Evolutionary conservation across 345 rosid genomes (phyloP).

Genomic region (Arabis hirsuta): DNA sequence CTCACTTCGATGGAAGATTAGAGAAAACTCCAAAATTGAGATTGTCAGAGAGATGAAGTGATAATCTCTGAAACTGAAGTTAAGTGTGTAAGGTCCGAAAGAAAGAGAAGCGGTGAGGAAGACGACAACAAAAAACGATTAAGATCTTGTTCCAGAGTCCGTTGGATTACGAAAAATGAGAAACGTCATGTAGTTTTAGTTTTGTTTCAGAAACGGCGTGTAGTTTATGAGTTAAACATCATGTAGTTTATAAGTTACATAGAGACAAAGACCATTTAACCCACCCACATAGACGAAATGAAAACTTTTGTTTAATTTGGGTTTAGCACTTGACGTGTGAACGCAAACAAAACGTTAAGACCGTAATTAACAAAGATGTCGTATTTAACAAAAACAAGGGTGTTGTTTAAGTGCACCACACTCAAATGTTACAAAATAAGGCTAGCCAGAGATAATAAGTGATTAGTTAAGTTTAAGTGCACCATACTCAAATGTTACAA

Average conservation of each 20-base stretch:
- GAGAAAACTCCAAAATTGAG: background rate
- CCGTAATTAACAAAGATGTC: too few species aligned
- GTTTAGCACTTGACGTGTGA: too few species aligned
- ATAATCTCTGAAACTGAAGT: conserved; percentile 22
- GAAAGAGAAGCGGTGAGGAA: conserved; percentile 22
- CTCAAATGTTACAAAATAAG: background rate
- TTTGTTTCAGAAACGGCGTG: conserved; percentile 1
- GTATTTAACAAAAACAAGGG: background rate
- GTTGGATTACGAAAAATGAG: background rate
- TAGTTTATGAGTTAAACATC: background rate
- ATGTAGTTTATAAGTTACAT: background rate
- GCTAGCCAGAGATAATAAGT: background rate
- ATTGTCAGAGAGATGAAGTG: background rate
- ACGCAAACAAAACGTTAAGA: too few species aligned
- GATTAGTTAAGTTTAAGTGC: background rate
- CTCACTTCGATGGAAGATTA: conserved; percentile 23
- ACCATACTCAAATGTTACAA: conserved; percentile 26
- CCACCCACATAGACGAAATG: too few species aligned
- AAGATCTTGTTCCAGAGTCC: conserved; percentile 10
- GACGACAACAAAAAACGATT: conserved; percentile 5
- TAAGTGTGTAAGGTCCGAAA: background rate
- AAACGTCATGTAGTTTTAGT: background rate
- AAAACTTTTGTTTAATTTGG: too few species aligned
- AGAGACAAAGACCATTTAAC: too few species aligned
- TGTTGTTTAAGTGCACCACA: background rate